Evolutionary conservation across 306 rosid genomes (phyloP), one percentile per base, ranked within the genome.

Genomic region (Prunus salicina): DNA sequence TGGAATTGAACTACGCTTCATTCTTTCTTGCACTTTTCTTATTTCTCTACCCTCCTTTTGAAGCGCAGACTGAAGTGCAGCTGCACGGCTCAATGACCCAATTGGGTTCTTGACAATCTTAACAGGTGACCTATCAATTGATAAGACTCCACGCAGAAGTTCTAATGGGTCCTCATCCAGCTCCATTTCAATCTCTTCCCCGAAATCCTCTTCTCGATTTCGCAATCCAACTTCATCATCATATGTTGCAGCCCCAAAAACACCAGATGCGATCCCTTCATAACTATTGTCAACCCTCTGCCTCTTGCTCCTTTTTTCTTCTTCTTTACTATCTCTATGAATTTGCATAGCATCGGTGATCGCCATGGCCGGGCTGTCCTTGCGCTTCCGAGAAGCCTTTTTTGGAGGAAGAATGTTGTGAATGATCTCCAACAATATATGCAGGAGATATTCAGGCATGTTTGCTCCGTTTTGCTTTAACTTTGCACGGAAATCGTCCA

Each of bases 41-140:
- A 92, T 95, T 86, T 92, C 97, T 78, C 97, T 88, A 15, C 97
- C 88, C 86, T 92, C 96, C 86, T 92, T 92, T 67, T 88, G 88
- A 49, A 92, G 96, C 2, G 96, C 93, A 73, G 97, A 90, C 61
- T 90, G 91, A 61, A 88, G 93, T 19, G 91, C 96, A 32, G 97
- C 96, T 20, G 97, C 96, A 57, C 96, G 91, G 53, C 93, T 85
- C 80, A 92, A 61, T 55, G 97, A 90, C 13, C 96, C 96, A 81
- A 85, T 96, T 6, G 97, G 93, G 80, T 92, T 87, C 85, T 88
- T 86, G 64, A 92, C 89, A 56, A 90, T 92, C 84, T 88, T 92
- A 70, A 92, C 96, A 47, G 97, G 97, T 51, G 97, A 92, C 97
- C 87, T 88, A 71, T 92, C 97, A 79, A 82, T 80, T 0, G 97